These are phyloP conservation scores for Saccharomycopsis guyanensis DNA, from an alignment of 805 yeast genomes.

Conservation along the genomic window DNA sequence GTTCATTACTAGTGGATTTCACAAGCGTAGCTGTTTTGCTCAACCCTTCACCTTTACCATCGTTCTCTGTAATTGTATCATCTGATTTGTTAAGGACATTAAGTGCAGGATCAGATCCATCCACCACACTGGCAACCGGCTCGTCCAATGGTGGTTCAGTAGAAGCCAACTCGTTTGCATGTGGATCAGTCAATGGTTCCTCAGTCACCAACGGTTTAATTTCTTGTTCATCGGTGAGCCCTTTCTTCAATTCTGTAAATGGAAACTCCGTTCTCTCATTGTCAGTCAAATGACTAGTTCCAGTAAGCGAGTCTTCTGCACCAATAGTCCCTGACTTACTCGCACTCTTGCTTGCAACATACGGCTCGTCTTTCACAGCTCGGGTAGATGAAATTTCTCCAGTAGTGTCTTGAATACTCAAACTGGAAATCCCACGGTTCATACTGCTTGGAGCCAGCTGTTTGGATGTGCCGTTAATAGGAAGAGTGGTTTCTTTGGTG, in stretches of 20 bases:
- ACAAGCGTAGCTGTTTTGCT: not conserved
- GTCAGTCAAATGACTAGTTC: not conserved
- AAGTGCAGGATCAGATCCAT: not conserved
- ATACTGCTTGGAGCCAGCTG: too few species aligned
- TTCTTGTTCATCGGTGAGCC: not conserved
- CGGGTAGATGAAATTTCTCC: not conserved
- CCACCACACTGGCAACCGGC: not conserved
- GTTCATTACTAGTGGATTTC: not conserved
- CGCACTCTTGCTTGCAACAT: not conserved
- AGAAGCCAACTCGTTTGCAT: not conserved
- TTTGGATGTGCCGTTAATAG: too few species aligned
- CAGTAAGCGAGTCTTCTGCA: not conserved
- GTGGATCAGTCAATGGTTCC: not conserved
- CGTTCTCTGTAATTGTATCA: not conserved
- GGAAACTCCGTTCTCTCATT: not conserved
- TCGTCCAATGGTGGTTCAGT: not conserved
- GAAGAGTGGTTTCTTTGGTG: not conserved
- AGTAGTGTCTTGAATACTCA: not conserved
- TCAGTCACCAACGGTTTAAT: too few species aligned
- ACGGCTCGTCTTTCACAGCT: not conserved
- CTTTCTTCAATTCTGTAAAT: not conserved
- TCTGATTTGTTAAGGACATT: not conserved
- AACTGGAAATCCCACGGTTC: too few species aligned
- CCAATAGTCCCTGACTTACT: not conserved
- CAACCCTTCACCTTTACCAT: too few species aligned